These are phyloP conservation scores for Boletus edulis DNA, from an alignment of 768 basidiomycete genomes.

Conservation along the genomic window DNA sequence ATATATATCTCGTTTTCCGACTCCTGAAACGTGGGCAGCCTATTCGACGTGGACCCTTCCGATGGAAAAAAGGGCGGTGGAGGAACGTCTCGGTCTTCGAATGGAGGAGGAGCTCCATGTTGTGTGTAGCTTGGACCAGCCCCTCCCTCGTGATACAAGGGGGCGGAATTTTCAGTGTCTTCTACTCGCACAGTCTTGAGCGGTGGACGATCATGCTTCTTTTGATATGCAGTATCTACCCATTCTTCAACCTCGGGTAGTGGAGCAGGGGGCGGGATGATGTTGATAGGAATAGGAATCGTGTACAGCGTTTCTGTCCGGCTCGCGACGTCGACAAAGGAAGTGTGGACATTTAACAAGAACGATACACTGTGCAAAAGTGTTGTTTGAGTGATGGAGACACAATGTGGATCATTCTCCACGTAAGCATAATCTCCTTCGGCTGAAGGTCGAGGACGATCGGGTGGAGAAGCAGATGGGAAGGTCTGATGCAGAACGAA, in stretches of 20 bases:
- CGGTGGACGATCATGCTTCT: conserved; percentile 86
- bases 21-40: conserved; percentile 74
- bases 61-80: conserved; percentile 61
- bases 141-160: conserved; percentile 66
- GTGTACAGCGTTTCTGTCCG: conserved; percentile 68
- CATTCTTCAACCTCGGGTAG: conserved; percentile 74
- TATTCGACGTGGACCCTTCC: conserved; percentile 56
- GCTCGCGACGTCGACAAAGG: conserved; percentile 70
- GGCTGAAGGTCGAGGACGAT: conserved; percentile 43
- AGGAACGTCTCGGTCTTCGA: conserved; percentile 80
- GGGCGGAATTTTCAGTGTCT: conserved; percentile 58
- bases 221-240: conserved; percentile 74
- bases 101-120: conserved; percentile 72
- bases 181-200: conserved; percentile 65
- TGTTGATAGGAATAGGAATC: conserved; percentile 63
- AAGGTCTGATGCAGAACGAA: conserved; percentile 74
- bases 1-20: conserved; percentile 76
- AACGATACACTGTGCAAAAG: conserved; percentile 84
- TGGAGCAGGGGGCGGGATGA: conserved; percentile 75
- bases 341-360: conserved; percentile 65
- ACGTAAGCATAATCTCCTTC: conserved; percentile 43
- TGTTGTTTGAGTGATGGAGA: conserved; percentile 77
- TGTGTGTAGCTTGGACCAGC: conserved; percentile 75
- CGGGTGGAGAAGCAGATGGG: conserved; percentile 47
- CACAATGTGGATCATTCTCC: conserved; percentile 63